Evolutionary conservation across 2,329 filamentous ascomycete genomes (phyloP), one percentile per base, ranked within the genome.

Genomic region (Neophaeococcomyces aloes): DNA sequence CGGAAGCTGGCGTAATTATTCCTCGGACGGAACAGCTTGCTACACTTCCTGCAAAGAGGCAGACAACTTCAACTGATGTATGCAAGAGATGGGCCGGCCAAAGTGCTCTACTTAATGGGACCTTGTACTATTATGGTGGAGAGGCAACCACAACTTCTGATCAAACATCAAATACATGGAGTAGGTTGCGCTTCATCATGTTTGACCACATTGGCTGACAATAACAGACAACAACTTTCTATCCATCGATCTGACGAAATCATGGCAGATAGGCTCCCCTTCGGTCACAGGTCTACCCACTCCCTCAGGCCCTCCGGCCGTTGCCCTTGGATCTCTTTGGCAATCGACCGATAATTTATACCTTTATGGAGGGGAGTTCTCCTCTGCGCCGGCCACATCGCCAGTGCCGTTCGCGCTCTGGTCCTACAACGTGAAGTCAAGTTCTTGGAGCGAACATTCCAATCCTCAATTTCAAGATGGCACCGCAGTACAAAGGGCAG

Each of bases 311-410:
- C 82, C 82, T 1, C 83, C 83, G 1, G 71, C 78, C 3, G 75
- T 88, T 10, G 75, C 82, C 0, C 73, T 83, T 34, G 83, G 83
- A n/a, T 81, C 80, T 51, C 69, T 88, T 1, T 88, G 83, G 83
- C 76, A 80, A 55, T 82, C 83, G 35, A 77, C 78, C 56, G 69
- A 78, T 42, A 77, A 76, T 10, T 66, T 88, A 0, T 87, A 74
- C 56, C 70, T 87, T 3, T 88, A 87, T 52, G 83, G 83, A 14
- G 83, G 83, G 14, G 70, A 85, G 52, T 86, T 81, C 54, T 79
- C 80, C 1, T 80, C 84, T 51, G 71, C 68, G 11, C 78, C 81
- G 0, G 62, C 66, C 5, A 65, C 62, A 4, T 62, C 72, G 0
- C 82, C 83, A 0, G 65, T 67, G 1, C 65, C 75, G 0, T 74